Conservation (phyloP, 208 protist species). For the Angomonas deanei region DNA sequence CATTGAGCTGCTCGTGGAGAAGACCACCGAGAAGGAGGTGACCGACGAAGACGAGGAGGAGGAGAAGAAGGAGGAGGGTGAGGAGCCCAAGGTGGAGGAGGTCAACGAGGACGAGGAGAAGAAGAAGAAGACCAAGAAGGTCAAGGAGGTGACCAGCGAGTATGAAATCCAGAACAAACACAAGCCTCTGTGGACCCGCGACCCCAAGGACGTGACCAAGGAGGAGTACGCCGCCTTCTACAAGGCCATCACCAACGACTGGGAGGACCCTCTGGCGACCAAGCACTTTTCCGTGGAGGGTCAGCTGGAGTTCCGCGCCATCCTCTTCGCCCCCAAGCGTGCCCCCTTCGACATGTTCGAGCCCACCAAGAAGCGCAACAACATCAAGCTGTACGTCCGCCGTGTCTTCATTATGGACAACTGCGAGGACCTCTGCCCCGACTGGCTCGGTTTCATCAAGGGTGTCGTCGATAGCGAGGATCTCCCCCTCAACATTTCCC, state of each 20-base stretch:
- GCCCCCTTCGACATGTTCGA: slow-evolving; percentile 75
- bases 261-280: slow-evolving; percentile 91
- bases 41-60: slow-evolving; percentile 92
- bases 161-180: slow-evolving; percentile 18
- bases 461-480: slow-evolving; percentile 99
- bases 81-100: slow-evolving; percentile 37
- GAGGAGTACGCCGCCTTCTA: slow-evolving; percentile 99
- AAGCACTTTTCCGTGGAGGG: slow-evolving; percentile 98
- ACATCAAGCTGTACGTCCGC: slow-evolving; percentile 96
- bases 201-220: slow-evolving; percentile 91
- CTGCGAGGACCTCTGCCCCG: slow-evolving; percentile 93
- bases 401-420: slow-evolving; percentile 99
- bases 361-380: slow-evolving; percentile 48
- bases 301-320: slow-evolving; percentile 95
- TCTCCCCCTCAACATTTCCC: slow-evolving; percentile 99
- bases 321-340: slow-evolving; percentile 96
- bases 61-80: slow-evolving; percentile 50
- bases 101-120: too few relatives aligned
- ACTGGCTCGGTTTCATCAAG: slow-evolving; percentile 93
- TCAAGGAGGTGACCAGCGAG: slow-evolving; percentile 90
- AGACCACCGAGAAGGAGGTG: slow-evolving; percentile 93
- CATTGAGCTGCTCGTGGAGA: slow-evolving; percentile 93
- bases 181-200: slow-evolving; percentile 98
- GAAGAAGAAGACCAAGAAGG: slow-evolving; percentile 49
- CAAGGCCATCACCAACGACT: slow-evolving; percentile 95